phyloP scores from a whole-genome alignment of 1,139 yeast species.

The Candida pseudoviswanathii region DNA sequence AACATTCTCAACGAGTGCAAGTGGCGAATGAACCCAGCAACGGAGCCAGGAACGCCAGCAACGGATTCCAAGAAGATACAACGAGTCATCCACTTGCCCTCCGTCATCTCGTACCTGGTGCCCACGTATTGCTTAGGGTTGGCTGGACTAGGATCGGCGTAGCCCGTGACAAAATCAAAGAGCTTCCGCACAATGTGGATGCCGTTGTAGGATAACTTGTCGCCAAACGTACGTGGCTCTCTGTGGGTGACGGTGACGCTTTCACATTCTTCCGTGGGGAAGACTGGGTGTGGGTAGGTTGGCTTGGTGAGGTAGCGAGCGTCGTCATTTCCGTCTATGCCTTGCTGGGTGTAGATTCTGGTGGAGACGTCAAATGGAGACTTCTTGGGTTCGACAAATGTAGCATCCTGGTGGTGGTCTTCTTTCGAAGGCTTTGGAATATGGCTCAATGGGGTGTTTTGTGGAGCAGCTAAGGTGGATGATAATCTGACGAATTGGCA shows the following conservation, averaged over 20 bases:
- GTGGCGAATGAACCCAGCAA: conserved; percentile 70
- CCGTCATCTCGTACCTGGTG: conserved; percentile 58
- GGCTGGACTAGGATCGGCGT: conserved; percentile 50
- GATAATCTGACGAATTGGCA: conserved; percentile 4
- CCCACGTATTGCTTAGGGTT: conserved; percentile 38
- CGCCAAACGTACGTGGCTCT: conserved; percentile 49
- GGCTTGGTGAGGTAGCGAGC: conserved; percentile 42
- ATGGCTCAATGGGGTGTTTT: background rate
- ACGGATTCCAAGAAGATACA: conserved; percentile 69
- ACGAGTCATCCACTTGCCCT: conserved; percentile 68
- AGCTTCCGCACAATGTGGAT: conserved; percentile 46
- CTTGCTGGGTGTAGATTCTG: conserved; percentile 25
- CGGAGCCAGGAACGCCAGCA: conserved; percentile 83
- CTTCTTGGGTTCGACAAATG: background rate
- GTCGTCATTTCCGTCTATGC: conserved; percentile 28
- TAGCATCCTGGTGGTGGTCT: background rate
- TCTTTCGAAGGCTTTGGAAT: background rate
- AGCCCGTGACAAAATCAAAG: conserved; percentile 70
- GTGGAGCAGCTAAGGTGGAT: conserved; percentile 4
- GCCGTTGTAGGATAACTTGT: conserved; percentile 52
- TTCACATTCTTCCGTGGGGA: conserved; percentile 48
- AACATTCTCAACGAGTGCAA: conserved; percentile 61
- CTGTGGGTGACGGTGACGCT: conserved; percentile 55
- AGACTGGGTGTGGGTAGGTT: conserved; percentile 60
- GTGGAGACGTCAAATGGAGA: conserved; percentile 29